phyloP scores from a whole-genome alignment of 2,329 filamentous ascomycete species.

The Pyrenochaeta sp. region DNA sequence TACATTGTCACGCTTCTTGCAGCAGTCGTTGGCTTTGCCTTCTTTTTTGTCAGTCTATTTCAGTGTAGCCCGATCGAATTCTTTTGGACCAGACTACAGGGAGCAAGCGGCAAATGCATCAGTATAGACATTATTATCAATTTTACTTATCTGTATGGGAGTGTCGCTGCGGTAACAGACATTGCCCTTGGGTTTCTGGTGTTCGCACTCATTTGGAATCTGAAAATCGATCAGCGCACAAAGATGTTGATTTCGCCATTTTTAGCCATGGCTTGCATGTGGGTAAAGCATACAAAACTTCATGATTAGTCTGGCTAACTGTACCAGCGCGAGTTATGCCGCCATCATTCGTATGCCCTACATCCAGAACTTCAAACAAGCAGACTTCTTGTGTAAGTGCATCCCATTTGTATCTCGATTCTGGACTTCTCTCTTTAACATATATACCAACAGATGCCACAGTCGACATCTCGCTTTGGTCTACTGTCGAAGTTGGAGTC shows the following conservation, averaged over 20 bases:
- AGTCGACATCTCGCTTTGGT: conserved; percentile 27
- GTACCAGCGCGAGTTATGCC: conserved; percentile 20
- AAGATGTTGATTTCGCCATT: conserved; percentile 18
- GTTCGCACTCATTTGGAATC: conserved; percentile 59
- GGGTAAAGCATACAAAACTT: neutral
- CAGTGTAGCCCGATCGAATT: conserved; percentile 59
- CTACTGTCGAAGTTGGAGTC: conserved; percentile 22
- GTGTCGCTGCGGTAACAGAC: conserved; percentile 18
- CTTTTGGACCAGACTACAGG: conserved; percentile 54
- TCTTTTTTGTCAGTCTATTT: conserved; percentile 58
- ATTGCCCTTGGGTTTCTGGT: conserved; percentile 21
- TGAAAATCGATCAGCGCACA: conserved; percentile 58
- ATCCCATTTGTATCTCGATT: neutral
- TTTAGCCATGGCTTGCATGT: conserved; percentile 18
- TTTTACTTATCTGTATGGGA: conserved; percentile 52
- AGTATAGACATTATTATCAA: conserved; percentile 57
- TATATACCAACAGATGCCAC: conserved; percentile 6
- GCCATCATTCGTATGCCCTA: conserved; percentile 23
- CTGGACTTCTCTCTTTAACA: too few relatives aligned
- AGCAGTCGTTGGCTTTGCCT: conserved; percentile 53
- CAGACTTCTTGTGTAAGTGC: conserved; percentile 25
- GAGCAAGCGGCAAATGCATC: conserved; percentile 49
- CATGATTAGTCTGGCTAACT: too few relatives aligned
- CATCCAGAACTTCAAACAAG: conserved; percentile 17
- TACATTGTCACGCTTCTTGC: conserved; percentile 53